Conservation (phyloP, 2,329 filamentous ascomycete species). For the Fusarium piperis region DNA sequence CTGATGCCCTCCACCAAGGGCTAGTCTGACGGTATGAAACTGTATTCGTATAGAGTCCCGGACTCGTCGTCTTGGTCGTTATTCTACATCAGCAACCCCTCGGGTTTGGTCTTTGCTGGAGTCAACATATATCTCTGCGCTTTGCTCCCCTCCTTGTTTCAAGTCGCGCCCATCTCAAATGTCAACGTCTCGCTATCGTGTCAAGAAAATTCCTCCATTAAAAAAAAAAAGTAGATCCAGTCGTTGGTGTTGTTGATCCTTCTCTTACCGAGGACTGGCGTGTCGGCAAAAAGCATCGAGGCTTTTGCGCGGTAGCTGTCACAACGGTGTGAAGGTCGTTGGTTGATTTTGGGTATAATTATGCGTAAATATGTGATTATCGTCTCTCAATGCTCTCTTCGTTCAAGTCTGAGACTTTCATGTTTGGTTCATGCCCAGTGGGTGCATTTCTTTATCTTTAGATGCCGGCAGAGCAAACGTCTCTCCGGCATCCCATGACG, state of each 20-base stretch:
- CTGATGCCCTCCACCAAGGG: conserved; percentile 4
- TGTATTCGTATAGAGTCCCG: conserved; percentile 15
- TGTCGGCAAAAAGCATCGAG: conserved; percentile 2
- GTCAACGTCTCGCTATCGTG: conserved; percentile 31
- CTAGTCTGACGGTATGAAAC: conserved; percentile 9
- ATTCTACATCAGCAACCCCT: not conserved
- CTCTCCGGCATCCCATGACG: conserved; percentile 55
- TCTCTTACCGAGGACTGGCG: not conserved
- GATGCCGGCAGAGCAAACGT: conserved; percentile 49
- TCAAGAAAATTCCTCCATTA: conserved; percentile 11
- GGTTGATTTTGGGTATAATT: conserved; percentile 17
- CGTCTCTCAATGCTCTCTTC: conserved; percentile 8
- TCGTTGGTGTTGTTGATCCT: conserved; percentile 3
- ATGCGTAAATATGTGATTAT: conserved; percentile 15
- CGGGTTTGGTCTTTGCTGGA: not conserved
- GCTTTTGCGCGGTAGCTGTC: conserved; percentile 3
- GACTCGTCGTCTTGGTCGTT: conserved; percentile 16
- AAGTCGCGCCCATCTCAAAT: conserved; percentile 6
- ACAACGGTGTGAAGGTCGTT: not conserved
- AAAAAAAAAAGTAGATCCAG: conserved; percentile 30
- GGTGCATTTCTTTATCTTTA: conserved; percentile 58
- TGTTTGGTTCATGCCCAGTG: conserved; percentile 66
- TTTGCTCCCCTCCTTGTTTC: not conserved
- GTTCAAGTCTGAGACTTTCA: conserved; percentile 41
- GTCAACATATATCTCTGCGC: not conserved